Base-by-base conservation (phyloP, 306 rosid species). In the Cyamopsis tetragonoloba region DNA sequence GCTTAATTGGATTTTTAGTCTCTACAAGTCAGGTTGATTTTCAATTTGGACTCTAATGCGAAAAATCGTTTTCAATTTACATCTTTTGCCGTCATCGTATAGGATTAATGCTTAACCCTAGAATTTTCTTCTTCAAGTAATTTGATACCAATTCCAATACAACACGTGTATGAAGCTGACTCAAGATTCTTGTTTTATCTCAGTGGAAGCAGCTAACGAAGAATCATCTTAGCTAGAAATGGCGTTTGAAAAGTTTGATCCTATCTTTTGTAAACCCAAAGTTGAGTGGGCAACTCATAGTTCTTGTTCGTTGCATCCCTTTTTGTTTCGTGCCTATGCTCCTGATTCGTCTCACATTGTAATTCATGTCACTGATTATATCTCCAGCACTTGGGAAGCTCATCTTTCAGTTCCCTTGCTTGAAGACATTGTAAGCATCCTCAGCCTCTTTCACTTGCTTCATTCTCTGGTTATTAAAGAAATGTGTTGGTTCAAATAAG, bases 351-450 rank as follows among this genome's bases (percentile, higher is more conserved):
- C 83, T 49, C 88, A 78, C 71, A 67, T 89, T 3, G 18, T 73
- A 7, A 81, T 92, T 71, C 77, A 48, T 42, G 91, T 75, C 75
- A 80, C 93, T 5, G 88, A 92, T 81, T 91, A 86, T 76, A 86
- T 80, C 66, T 78, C 68, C 44, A 62, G 64, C 61, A 79, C 93
- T 26, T 92, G 89, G 93, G 96, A 86, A 77, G 81, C 91, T 73
- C 51, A 10, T 14, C 86, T 72, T 26, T 89, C 98, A 3, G 77
- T 79, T 66, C 39, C 81, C 39, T 81, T 74, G 70, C 96, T 92
- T 2, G 89, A 92, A 57, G 96, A 87, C 62, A 79, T 92, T 86
- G 96, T 91, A 19, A 84, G 83, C 75, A 31, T 66, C 28, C 38
- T 34, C 8, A 7, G 0, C 62, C 18, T 14, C 54, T 19, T 39